Base-by-base conservation (phyloP, 1,139 yeast species). In the Meyerozyma guilliermondii region DNA sequence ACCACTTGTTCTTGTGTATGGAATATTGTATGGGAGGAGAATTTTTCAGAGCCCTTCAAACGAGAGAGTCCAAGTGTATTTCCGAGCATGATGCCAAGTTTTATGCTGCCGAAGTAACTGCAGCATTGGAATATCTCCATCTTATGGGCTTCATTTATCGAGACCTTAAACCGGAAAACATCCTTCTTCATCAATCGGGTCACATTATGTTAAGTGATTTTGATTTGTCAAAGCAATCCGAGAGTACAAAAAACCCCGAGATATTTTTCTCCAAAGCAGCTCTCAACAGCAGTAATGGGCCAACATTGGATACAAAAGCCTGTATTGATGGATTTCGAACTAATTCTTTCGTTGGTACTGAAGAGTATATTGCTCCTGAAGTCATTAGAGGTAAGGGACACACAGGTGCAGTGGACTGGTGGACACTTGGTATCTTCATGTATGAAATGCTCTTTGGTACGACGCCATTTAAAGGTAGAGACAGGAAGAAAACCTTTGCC, bases 11-110 rank as follows among this genome's bases (percentile, higher is more conserved):
- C 57, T 76, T 94, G 41, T 94, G 98, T 60, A 91, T 94, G 96
- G 99, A 94, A 62, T 94, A 92, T 57, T 94, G 98, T 60, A 89
- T 92, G 94, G 99, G 99, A 17, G 98, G 99, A 39, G 99, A 94
- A 64, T 94, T 94, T 59, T 94, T 94, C 71, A 72, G 98, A 46
- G 98, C 98, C 0, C 67, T 94, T 42, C 98, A 94, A 65, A 89
- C 97, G 0, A 75, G 97, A 47, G 86, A 83, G 48, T 80, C 91
- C 41, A 88, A 89, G 59, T 86, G 95, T 48, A 83, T 94, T 13
- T 74, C 81, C 31, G 99, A 94, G 61, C 78, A 72, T 40, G 98
- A 91, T 59, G 98, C 98, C 14, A 74, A 81, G 46, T 94, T 94
- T 59, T 94, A 94, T 61, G 97, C 97, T 0, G 89, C 97, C 11